Evolutionary conservation across 495 filamentous ascomycete species (phyloP).

Genomic region (Penicillium dipodomyicola): DNA sequence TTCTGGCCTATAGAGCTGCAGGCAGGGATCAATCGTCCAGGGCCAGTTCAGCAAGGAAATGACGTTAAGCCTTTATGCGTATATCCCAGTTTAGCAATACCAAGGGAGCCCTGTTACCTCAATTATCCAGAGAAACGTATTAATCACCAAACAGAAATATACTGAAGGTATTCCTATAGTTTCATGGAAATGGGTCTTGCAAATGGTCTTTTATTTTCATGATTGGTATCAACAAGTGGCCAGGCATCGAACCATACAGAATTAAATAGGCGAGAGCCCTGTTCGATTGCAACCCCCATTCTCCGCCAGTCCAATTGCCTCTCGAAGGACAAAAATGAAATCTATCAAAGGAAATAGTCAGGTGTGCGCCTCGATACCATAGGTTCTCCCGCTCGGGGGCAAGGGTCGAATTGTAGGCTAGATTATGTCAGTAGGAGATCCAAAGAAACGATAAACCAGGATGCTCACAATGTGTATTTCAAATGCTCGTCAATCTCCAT

Average conservation of each 20-base stretch:
- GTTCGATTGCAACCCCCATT: slow-evolving; percentile 33
- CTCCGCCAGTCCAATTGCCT: slow-evolving; percentile 35
- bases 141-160: neutral
- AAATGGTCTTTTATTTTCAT: slow-evolving; percentile 48
- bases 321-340: slow-evolving; percentile 29
- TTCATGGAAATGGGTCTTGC: slow-evolving; percentile 20
- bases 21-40: neutral
- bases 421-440: slow-evolving; percentile 17
- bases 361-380: slow-evolving; percentile 98
- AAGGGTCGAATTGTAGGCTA: slow-evolving; percentile 99
- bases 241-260: slow-evolving; percentile 41
- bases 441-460: neutral
- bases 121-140: neutral
- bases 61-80: neutral
- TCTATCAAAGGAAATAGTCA: slow-evolving; percentile 92
- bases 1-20: neutral
- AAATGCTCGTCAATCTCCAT: slow-evolving; percentile 99
- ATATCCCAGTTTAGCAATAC: neutral
- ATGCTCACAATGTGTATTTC: slow-evolving; percentile 97
- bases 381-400: slow-evolving; percentile 92
- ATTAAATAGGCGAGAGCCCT: slow-evolving; percentile 36
- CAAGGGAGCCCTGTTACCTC: neutral
- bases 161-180: neutral
- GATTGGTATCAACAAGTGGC: slow-evolving; percentile 50
- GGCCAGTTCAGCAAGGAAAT: neutral